phyloP scores from a whole-genome alignment of 1,284 basidiomycete genomes.

The Earliella scabrosa region DNA sequence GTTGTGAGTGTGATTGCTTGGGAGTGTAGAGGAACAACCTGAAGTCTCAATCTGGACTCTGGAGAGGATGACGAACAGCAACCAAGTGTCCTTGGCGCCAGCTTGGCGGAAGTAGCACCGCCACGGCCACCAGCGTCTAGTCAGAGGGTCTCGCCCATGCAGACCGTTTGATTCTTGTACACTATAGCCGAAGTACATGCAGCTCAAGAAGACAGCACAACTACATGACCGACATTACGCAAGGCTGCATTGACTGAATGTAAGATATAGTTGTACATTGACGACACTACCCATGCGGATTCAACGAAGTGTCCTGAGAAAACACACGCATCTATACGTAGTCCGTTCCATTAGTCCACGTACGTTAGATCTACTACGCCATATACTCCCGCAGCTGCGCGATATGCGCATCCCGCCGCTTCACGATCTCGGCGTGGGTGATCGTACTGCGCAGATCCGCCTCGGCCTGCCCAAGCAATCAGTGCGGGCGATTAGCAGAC shows the following conservation, averaged over 20 bases:
- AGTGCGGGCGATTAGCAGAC: background rate
- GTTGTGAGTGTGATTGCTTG: too few species aligned
- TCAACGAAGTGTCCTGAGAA: background rate
- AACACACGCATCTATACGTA: background rate
- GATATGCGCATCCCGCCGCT: constrained; percentile 66
- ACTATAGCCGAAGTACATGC: too few species aligned
- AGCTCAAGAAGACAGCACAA: too few species aligned
- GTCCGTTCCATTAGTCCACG: background rate
- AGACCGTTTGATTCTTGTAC: too few species aligned
- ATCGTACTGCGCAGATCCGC: constrained; percentile 71
- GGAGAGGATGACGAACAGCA: too few species aligned
- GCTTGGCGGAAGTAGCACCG: too few species aligned
- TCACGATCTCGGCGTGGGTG: constrained; percentile 70
- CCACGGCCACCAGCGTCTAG: too few species aligned
- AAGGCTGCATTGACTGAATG: background rate
- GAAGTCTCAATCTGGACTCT: too few species aligned
- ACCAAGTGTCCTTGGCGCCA: too few species aligned
- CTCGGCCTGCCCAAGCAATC: constrained; percentile 52
- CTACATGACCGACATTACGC: too few species aligned
- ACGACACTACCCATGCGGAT: background rate
- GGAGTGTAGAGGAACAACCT: too few species aligned
- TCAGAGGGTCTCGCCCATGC: too few species aligned
- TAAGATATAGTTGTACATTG: background rate
- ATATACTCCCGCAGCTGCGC: constrained; percentile 42
- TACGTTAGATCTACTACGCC: constrained; percentile 13